Evolutionary conservation across 805 yeast genomes (phyloP).

Genomic region (Candida sonorensis): DNA sequence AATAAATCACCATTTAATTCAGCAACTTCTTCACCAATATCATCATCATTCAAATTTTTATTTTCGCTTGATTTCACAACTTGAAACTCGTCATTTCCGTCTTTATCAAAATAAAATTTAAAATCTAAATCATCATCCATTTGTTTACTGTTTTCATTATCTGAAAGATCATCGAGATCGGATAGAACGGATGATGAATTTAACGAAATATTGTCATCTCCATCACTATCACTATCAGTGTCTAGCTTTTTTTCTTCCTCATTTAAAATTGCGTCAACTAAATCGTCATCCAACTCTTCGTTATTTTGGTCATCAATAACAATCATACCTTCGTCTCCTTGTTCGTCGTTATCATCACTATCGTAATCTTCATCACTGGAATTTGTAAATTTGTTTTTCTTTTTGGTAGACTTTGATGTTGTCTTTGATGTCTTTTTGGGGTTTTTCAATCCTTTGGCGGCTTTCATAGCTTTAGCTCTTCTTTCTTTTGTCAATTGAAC

Average conservation of each 20-base stretch:
- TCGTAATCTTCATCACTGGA: constrained; percentile 3
- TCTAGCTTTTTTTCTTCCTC: constrained; percentile 33
- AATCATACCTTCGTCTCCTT: too few species aligned
- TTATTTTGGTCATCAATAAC: constrained; percentile 25
- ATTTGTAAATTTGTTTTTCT: constrained; percentile 2
- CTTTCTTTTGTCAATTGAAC: constrained; percentile 65
- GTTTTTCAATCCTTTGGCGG: constrained; percentile 27
- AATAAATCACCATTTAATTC: constrained; percentile 7
- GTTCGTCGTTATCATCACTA: constrained; percentile 7
- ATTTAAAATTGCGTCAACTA: constrained; percentile 35
- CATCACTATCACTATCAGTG: constrained; percentile 4
- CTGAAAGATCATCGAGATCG: constrained; percentile 10
- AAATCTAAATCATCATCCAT: constrained; percentile 32
- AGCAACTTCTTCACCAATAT: constrained; percentile 51
- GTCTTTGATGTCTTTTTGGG: constrained; percentile 15
- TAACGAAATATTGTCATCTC: background rate
- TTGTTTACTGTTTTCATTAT: constrained; percentile 29
- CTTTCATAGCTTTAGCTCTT: constrained; percentile 49
- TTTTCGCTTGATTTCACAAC: constrained; percentile 12
- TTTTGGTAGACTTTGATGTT: constrained; percentile 5
- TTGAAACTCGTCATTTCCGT: constrained; percentile 28
- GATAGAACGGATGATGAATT: constrained; percentile 6
- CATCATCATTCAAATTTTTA: constrained; percentile 39
- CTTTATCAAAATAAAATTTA: constrained; percentile 31
- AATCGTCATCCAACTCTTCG: constrained; percentile 34